phyloP scores from a whole-genome alignment of 2,329 filamentous ascomycete species.

The Teratosphaeria nubilosa region DNA sequence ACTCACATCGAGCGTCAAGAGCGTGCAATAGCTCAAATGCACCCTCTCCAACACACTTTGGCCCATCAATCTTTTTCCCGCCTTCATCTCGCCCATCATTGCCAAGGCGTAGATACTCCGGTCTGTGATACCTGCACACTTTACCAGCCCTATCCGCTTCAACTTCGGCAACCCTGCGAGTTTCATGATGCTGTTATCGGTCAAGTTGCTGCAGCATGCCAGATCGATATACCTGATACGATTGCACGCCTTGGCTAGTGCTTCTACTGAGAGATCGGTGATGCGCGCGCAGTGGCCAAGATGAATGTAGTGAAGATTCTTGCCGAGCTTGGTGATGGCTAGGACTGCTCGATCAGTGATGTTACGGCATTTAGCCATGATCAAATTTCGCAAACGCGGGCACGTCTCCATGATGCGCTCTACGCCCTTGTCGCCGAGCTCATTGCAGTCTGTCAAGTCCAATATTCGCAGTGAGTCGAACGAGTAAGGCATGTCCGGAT shows the following conservation, averaged over 20 bases:
- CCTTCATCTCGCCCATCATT: constrained; percentile 32
- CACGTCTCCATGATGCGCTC: constrained; percentile 79
- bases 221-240: constrained; percentile 95
- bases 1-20: constrained; percentile 69
- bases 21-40: constrained; percentile 89
- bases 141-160: constrained; percentile 88
- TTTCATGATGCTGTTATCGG: constrained; percentile 74
- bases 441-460: constrained; percentile 79
- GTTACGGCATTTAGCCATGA: constrained; percentile 86
- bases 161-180: constrained; percentile 83
- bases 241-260: constrained; percentile 75
- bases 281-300: constrained; percentile 87
- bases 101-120: constrained; percentile 78
- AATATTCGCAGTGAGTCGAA: constrained; percentile 89
- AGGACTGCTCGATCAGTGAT: constrained; percentile 83
- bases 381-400: constrained; percentile 80
- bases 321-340: constrained; percentile 79
- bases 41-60: constrained; percentile 75
- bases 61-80: constrained; percentile 31
- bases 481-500: constrained; percentile 35
- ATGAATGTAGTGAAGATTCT: constrained; percentile 95
- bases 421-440: constrained; percentile 76
- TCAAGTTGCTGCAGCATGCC: constrained; percentile 85
- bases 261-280: constrained; percentile 78
- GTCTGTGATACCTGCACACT: constrained; percentile 85